Evolutionary conservation across 163 green algal genomes (phyloP), one percentile per base, ranked within the genome.

Genomic region (Prototheca wickerhamii): DNA sequence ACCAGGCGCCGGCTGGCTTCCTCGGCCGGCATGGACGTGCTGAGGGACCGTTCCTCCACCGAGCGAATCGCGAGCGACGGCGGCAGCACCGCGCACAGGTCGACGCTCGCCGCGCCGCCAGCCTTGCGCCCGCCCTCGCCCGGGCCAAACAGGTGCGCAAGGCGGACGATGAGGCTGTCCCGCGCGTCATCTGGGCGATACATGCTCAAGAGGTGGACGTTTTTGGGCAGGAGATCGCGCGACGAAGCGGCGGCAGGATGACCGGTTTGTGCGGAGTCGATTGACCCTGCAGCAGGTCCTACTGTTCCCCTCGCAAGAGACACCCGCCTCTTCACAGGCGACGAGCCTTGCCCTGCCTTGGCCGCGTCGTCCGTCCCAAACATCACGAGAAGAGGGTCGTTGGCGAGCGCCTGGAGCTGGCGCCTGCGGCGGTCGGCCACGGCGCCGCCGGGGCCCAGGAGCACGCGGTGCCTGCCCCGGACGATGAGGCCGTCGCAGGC

Each of bases 171-270:
- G 30, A 79, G 59, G 17, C 18, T 57, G 12, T 44, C 44, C 5
- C 31, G 37, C 23, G 62, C 34, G 28, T 71, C 65, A 1, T 61
- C 61, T 0, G 67, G 56, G 4, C 60, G 43, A 68, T 80, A 78
- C 10, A 89, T 58, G 3, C 80, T 88, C 32, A 88, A n/a, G 53
- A 90, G 69, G 37, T 89, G 82, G 52, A 86, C 70, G 46, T 82
- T 84, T 12, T 34, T 35, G 17, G 73, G 64, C 21, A 83, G 65
- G 10, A n/a, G n/a, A n/a, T n/a, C n/a, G 25, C 59, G 18, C 2
- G 3, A 4, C 46, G 44, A 17, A 63, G 23, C 25, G 54, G 40
- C 31, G 57, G 42, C 25, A 34, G 2, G 42, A 53, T 40, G 51
- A 73, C 32, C 53, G 56, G 35, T 4, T 65, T 58, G 43, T 67